Base-by-base conservation (phyloP, 768 basidiomycete species). In the Lentinula boryana region DNA sequence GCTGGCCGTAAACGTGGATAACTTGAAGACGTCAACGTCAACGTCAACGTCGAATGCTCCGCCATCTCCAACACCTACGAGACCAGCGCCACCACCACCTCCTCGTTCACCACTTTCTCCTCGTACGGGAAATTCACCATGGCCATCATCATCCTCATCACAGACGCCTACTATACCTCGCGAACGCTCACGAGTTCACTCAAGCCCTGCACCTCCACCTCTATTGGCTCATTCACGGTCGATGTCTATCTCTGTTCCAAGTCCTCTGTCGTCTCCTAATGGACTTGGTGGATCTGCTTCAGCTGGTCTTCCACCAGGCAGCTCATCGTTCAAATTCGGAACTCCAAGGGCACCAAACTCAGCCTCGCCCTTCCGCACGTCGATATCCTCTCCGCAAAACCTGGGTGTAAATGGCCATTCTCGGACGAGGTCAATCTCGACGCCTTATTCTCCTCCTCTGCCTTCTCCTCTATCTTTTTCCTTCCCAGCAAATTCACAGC, bases 381-480 rank as follows among this genome's bases (percentile, higher is more conserved):
- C 75, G 3, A 71, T 71, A 41, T 46, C 60, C 27, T 33, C 64
- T 1, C 63, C 64, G 54, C 12, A 61, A 55, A 48, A 27, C 27
- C 46, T 48, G 7, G 36, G 35, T 35, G 48, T 61, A 5, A 44
- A 60, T 52, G 60, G 54, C 7, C 63, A 68, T 52, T 63, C 64
- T 5, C 48, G 66, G 9, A 67, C 66, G 12, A 55, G 61, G n/a
- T 66, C 65, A 15, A 64, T 63, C 8, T 64, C 64, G 5, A 58
- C 63, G 18, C 64, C 65, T 16, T 67, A 62, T 56, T 60, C 64
- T 18, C 63, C 66, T 6, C 59, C 64, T 13, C 43, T 67, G 13
- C 62, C 66, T 35, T 67, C 66, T 13, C 67, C 66, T 10, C 40
- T 65, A 13, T 61, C 66, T 15, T 73, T 77, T 44, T 74, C 78